Evolutionary conservation across 768 basidiomycete species (phyloP).

Genomic region (Trametopsis cervina): DNA sequence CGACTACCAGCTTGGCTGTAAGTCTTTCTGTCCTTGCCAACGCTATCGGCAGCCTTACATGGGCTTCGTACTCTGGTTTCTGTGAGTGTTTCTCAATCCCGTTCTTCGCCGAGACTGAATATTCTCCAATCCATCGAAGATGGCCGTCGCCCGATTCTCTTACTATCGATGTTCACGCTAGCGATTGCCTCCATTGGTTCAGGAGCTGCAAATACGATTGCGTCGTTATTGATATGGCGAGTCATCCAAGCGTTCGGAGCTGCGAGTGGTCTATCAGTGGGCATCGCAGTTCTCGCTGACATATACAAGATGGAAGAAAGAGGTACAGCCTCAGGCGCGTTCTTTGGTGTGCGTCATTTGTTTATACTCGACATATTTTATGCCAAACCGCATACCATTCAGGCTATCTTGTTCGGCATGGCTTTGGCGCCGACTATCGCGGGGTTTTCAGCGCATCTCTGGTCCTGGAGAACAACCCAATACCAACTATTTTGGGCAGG

Average conservation of each 20-base stretch:
- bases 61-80: slow-evolving; percentile 5
- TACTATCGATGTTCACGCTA: slow-evolving; percentile 53
- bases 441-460: slow-evolving; percentile 51
- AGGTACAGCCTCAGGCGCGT: slow-evolving; percentile 52
- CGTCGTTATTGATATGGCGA: slow-evolving; percentile 52
- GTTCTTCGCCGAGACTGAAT: slow-evolving; percentile 42
- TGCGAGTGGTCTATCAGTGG: slow-evolving; percentile 48
- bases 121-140: slow-evolving; percentile 36
- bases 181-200: slow-evolving; percentile 56
- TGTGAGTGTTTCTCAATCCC: slow-evolving; percentile 28
- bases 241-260: slow-evolving; percentile 62
- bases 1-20: slow-evolving; percentile 2
- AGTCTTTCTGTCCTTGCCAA: slow-evolving; percentile 3
- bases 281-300: slow-evolving; percentile 55
- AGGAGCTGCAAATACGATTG: slow-evolving; percentile 35
- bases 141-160: slow-evolving; percentile 55
- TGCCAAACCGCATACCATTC: not conserved
- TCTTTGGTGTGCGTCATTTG: slow-evolving; percentile 37
- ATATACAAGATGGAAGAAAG: slow-evolving; percentile 61
- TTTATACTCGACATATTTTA: not conserved
- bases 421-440: slow-evolving; percentile 55
- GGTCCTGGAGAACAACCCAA: slow-evolving; percentile 63
- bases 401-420: slow-evolving; percentile 52
- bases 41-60: slow-evolving; percentile 4
- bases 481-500: slow-evolving; percentile 35